These are phyloP conservation scores for Actinomucor elegans DNA, from an alignment of 371 early-diverging fungal genomes.

Conservation along the genomic window DNA sequence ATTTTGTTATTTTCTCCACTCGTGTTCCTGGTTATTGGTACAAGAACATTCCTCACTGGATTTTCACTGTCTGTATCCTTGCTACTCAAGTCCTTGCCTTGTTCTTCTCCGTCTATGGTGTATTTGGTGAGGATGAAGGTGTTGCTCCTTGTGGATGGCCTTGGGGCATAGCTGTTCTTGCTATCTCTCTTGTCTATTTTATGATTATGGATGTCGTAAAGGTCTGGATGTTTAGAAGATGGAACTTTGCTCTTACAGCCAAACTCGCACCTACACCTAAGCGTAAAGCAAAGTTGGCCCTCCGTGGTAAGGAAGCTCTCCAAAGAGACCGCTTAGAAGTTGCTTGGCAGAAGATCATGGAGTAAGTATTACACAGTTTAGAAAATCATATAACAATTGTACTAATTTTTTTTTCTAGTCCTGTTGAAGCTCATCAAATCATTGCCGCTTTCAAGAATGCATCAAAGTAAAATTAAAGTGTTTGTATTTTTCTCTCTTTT, in stretches of 20 bases:
- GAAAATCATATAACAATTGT: neutral
- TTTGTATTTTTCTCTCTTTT: no score
- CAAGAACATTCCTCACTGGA: slow-evolving; percentile 45
- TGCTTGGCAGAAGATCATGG: slow-evolving; percentile 23
- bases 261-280: slow-evolving; percentile 64
- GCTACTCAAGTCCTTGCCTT: slow-evolving; percentile 90
- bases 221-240: slow-evolving; percentile 74
- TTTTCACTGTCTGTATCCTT: slow-evolving; percentile 60
- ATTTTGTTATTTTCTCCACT: slow-evolving; percentile 92
- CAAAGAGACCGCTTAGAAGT: slow-evolving; percentile 34
- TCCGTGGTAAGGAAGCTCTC: slow-evolving; percentile 41
- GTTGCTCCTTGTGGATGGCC: slow-evolving; percentile 55
- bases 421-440: slow-evolving; percentile 26
- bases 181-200: slow-evolving; percentile 68
- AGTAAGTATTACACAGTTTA: slow-evolving; percentile 10
- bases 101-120: slow-evolving; percentile 84
- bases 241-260: slow-evolving; percentile 68
- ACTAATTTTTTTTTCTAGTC: slow-evolving; percentile 5
- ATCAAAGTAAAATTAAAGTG: neutral
- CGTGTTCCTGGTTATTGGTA: slow-evolving; percentile 84
- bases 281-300: slow-evolving; percentile 58
- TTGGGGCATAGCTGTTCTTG: slow-evolving; percentile 66
- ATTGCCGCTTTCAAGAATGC: slow-evolving; percentile 25
- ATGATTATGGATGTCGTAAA: slow-evolving; percentile 86
- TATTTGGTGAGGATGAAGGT: slow-evolving; percentile 44